Conservation (phyloP, 306 rosid species). For the Trifolium pratense region DNA sequence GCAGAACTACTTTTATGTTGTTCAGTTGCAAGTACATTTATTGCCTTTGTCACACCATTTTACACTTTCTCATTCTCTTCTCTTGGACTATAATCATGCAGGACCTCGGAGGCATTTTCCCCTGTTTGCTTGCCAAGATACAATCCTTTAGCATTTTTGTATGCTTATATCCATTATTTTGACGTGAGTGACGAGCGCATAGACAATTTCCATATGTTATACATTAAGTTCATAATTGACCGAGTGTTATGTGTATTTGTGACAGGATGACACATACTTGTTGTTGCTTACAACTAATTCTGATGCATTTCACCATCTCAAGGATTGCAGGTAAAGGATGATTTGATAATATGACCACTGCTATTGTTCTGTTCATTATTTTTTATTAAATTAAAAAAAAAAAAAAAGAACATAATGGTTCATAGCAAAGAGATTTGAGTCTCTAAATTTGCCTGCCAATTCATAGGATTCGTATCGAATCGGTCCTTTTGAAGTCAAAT, state of each 20-base stretch:
- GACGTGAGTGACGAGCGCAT: conserved; percentile 66
- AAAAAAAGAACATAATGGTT: conserved; percentile 19
- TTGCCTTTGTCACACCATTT: conserved; percentile 4
- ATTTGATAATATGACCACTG: conserved; percentile 23
- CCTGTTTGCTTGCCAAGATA: conserved; percentile 98
- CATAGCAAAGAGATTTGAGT: conserved; percentile 23
- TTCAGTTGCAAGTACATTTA: neutral
- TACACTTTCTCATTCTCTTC: conserved; percentile 21
- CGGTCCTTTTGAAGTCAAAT: conserved; percentile 83
- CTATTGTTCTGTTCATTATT: conserved; percentile 33
- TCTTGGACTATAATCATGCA: conserved; percentile 55
- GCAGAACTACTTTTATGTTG: conserved; percentile 20
- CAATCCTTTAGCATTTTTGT: conserved; percentile 88
- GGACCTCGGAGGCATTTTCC: conserved; percentile 94
- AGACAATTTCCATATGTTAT: conserved; percentile 31
- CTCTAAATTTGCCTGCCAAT: conserved; percentile 43
- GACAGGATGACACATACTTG: conserved; percentile 87
- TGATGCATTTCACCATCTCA: conserved; percentile 90
- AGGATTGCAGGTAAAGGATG: conserved; percentile 81
- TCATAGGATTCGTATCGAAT: conserved; percentile 79
- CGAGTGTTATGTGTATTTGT: conserved; percentile 31
- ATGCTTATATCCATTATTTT: conserved; percentile 85
- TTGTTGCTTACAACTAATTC: conserved; percentile 83
- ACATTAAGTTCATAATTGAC: conserved; percentile 32
- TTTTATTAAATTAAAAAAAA: neutral